These are phyloP conservation scores for Udeniomyces megalosporus DNA, from an alignment of 768 basidiomycete species.

Conservation along the genomic window DNA sequence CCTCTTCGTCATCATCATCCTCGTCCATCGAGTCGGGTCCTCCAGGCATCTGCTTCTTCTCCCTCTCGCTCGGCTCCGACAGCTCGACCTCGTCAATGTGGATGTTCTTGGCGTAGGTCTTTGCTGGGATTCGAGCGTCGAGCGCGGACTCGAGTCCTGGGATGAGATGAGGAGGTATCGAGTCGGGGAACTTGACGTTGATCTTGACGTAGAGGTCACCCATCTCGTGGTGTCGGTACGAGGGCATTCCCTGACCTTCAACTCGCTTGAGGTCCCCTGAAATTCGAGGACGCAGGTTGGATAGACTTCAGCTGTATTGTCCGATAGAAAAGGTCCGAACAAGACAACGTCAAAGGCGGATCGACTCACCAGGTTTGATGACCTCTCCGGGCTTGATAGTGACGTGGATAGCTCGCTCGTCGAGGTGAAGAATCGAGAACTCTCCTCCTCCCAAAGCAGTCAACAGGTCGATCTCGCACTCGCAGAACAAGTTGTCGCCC, in stretches of 20 bases:
- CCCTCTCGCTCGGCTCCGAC: constrained; percentile 58
- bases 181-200: constrained; percentile 74
- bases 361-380: constrained; percentile 67
- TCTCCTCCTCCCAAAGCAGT: constrained; percentile 86
- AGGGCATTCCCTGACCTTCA: constrained; percentile 93
- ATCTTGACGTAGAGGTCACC: constrained; percentile 85
- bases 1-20: constrained; percentile 37
- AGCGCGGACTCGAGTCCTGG: constrained; percentile 67
- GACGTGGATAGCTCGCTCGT: constrained; percentile 74
- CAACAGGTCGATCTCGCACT: constrained; percentile 81
- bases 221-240: constrained; percentile 88
- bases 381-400: constrained; percentile 73
- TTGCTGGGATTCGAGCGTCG: constrained; percentile 53
- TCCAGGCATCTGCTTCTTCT: constrained; percentile 35
- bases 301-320: too few species aligned
- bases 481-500: constrained; percentile 69
- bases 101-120: constrained; percentile 50
- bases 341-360: background rate
- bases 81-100: constrained; percentile 70
- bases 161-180: constrained; percentile 50
- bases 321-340: too few species aligned
- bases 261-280: constrained; percentile 79
- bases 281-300: background rate
- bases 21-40: constrained; percentile 60
- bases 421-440: constrained; percentile 78